phyloP scores from a whole-genome alignment of 2,329 filamentous ascomycete species.

The Zopfia rhizophila region DNA sequence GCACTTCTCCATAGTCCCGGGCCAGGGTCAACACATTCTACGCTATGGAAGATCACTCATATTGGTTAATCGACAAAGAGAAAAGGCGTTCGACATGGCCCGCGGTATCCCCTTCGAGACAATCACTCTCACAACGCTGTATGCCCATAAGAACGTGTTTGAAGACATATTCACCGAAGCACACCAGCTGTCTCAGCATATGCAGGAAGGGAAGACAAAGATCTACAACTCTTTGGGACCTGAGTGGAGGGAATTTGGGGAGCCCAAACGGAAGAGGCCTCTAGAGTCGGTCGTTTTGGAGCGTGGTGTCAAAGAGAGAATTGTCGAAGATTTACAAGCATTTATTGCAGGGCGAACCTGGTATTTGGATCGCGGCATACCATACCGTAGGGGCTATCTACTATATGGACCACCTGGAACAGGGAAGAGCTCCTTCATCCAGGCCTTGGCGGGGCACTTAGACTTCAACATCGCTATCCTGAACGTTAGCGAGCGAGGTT shows the following conservation, averaged over 20 bases:
- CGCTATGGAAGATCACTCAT: slow-evolving; percentile 90
- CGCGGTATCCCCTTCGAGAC: slow-evolving; percentile 95
- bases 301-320: slow-evolving; percentile 80
- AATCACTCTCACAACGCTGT: slow-evolving; percentile 89
- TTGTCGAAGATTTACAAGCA: slow-evolving; percentile 83
- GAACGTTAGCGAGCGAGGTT: slow-evolving; percentile 87
- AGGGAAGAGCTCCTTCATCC: slow-evolving; percentile 96
- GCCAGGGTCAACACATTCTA: slow-evolving; percentile 88
- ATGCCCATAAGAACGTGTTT: slow-evolving; percentile 88
- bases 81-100: slow-evolving; percentile 81
- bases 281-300: slow-evolving; percentile 89
- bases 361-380: slow-evolving; percentile 95
- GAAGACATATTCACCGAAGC: slow-evolving; percentile 90
- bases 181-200: slow-evolving; percentile 79
- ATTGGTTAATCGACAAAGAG: slow-evolving; percentile 85
- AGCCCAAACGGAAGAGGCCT: slow-evolving; percentile 86
- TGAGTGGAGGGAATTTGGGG: slow-evolving; percentile 86
- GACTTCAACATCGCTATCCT: slow-evolving; percentile 94
- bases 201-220: slow-evolving; percentile 90
- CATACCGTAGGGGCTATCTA: slow-evolving; percentile 88
- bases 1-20: slow-evolving; percentile 88
- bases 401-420: slow-evolving; percentile 90
- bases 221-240: slow-evolving; percentile 88
- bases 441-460: slow-evolving; percentile 90
- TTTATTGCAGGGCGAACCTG: slow-evolving; percentile 83